These are phyloP conservation scores for Pyricularia pennisetigena DNA, from an alignment of 2,329 filamentous ascomycete genomes.

Conservation along the genomic window DNA sequence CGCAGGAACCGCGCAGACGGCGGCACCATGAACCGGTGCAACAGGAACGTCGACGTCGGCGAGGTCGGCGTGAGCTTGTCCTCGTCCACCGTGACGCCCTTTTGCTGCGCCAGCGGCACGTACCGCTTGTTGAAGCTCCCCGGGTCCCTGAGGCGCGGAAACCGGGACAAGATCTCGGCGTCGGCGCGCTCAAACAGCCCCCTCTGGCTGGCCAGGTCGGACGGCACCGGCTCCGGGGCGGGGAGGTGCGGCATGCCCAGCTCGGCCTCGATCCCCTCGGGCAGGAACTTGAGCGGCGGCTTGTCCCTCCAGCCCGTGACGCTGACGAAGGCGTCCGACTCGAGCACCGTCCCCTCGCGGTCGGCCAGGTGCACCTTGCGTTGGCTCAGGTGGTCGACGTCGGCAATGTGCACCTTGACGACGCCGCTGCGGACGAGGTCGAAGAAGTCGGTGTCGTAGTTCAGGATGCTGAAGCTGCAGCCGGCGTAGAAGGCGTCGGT, in stretches of 20 bases:
- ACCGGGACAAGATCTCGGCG: conserved; percentile 39
- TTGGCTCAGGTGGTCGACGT: conserved; percentile 35
- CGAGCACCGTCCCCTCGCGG: conserved; percentile 33
- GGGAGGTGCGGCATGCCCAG: conserved; percentile 36
- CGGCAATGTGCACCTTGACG: conserved; percentile 41
- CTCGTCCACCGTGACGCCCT: conserved; percentile 24
- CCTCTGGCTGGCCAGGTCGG: conserved; percentile 23
- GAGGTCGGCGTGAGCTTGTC: conserved; percentile 25
- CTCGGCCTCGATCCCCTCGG: conserved; percentile 31
- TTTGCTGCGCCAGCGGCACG: conserved; percentile 25
- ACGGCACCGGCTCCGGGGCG: conserved; percentile 10
- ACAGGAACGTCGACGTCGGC: conserved; percentile 6
- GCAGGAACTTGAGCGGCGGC: conserved; percentile 41
- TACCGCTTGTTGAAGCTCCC: conserved; percentile 37
- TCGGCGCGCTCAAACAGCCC: conserved; percentile 33
- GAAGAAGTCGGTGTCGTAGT: conserved; percentile 48
- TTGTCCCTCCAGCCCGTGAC: conserved; percentile 50
- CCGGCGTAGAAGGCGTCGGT: conserved; percentile 40
- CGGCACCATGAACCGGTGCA: conserved; percentile 38
- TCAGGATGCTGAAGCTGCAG: conserved; percentile 47
- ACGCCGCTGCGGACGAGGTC: conserved; percentile 42
- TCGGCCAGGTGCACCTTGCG: conserved; percentile 39
- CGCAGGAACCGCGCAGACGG: conserved; percentile 24
- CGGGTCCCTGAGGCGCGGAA: conserved; percentile 41
- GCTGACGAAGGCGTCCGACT: conserved; percentile 42